Percentiles rank a stretch among this genome's conserved stretches.
Evolutionary conservation across 495 filamentous ascomycete genomes (phyloP).

Genomic region (Aspergillus cristatus): DNA sequence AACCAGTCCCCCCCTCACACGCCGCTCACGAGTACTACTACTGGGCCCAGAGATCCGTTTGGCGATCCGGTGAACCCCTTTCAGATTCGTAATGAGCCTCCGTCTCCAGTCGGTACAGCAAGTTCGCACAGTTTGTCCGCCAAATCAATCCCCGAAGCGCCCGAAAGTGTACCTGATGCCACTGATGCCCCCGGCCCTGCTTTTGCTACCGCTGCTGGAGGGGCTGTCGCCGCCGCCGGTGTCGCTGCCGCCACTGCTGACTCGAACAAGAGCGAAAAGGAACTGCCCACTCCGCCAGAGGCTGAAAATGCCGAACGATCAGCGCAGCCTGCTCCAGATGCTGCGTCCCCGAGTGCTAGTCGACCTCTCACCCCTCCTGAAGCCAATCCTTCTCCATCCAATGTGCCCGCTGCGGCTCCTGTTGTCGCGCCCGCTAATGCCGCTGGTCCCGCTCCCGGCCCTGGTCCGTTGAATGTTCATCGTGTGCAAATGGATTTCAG

Average conservation of each 20-base stretch:
- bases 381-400: constrained; percentile 27
- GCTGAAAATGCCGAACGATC: constrained; percentile 12
- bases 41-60: constrained; percentile 30
- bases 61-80: constrained; percentile 46
- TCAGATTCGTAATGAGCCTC: constrained; percentile 35
- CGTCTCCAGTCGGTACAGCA: constrained; percentile 14
- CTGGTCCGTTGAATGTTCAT: constrained; percentile 57
- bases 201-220: constrained; percentile 24
- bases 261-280: constrained; percentile 30
- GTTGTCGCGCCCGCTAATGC: constrained; percentile 9
- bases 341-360: constrained; percentile 8
- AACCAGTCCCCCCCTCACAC: constrained; percentile 27
- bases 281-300: constrained; percentile 13
- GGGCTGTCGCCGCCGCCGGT: constrained; percentile 26
- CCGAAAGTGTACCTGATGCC: constrained; percentile 15
- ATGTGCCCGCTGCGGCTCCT: constrained; percentile 21
- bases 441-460: constrained; percentile 18
- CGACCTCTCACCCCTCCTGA: constrained; percentile 17
- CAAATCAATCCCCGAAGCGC: constrained; percentile 13
- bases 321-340: constrained; percentile 6
- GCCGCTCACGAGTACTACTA: constrained; percentile 33
- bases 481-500: constrained; percentile 93
- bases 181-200: constrained; percentile 28
- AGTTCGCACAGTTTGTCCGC: constrained; percentile 3
- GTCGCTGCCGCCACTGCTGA: constrained; percentile 25